A percentile compares a stretch with the other conserved stretches of the same genome.
Conservation (phyloP, 2,329 filamentous ascomycete genomes). For the Xylaria sp. region DNA sequence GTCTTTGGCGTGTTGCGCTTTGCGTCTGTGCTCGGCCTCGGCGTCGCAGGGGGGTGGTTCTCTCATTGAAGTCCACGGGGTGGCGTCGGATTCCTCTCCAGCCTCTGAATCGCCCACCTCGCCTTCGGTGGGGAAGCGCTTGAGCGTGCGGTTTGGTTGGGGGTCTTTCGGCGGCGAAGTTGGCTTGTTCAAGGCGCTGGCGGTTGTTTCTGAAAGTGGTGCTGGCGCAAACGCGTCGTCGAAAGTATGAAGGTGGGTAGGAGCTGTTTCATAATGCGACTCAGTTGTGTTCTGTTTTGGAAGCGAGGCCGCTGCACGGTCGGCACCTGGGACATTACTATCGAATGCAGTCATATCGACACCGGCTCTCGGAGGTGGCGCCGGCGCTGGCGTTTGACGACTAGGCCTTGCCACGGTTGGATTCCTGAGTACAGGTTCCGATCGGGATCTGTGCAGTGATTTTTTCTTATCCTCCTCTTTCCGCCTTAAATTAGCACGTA, state of each 20-base stretch:
- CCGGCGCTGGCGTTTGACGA: constrained; percentile 32
- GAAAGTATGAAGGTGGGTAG: constrained; percentile 51
- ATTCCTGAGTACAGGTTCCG: constrained; percentile 38
- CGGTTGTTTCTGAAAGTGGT: constrained; percentile 56
- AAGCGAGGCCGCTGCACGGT: constrained; percentile 5
- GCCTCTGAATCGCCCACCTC: constrained; percentile 59
- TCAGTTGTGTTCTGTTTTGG: constrained; percentile 35
- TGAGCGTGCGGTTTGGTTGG: constrained; percentile 43
- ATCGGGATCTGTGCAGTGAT: constrained; percentile 38
- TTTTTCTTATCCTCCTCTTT: constrained; percentile 37
- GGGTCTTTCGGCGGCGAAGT: constrained; percentile 48
- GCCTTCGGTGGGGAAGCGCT: constrained; percentile 50
- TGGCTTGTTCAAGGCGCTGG: constrained; percentile 56
- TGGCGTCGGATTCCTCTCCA: constrained; percentile 46
- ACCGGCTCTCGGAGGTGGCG: constrained; percentile 43
- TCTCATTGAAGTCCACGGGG: constrained; percentile 16
- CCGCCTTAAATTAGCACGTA: constrained; percentile 29
- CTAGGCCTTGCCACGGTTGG: constrained; percentile 24
- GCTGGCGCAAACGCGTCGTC: constrained; percentile 45
- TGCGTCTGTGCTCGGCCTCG: constrained; percentile 39
- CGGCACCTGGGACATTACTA: constrained; percentile 45
- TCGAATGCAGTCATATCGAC: constrained; percentile 57
- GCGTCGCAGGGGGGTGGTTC: constrained; percentile 23
- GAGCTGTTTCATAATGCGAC: constrained; percentile 55
- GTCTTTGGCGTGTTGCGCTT: constrained; percentile 35